These are phyloP conservation scores for Tetragonia tetragonoides DNA, from an alignment of 148 eudicot species.

Conservation along the genomic window DNA sequence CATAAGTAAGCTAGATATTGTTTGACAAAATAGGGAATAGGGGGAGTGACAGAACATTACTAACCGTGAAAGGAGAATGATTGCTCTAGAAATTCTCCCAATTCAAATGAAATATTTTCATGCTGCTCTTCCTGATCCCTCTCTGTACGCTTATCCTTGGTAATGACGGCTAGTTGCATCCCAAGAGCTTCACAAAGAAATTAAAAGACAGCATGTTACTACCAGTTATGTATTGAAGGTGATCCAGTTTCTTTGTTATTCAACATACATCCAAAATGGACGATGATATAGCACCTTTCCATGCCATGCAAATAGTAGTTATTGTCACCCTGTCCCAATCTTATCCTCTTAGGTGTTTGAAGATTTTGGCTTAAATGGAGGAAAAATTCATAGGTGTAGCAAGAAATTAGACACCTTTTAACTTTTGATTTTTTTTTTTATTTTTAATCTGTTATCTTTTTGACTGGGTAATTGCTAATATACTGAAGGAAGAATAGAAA, in stretches of 20 bases:
- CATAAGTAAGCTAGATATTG: slow-evolving; percentile 7
- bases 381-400: neutral
- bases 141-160: slow-evolving; percentile 33
- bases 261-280: neutral
- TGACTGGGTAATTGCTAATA: neutral
- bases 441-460: neutral
- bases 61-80: slow-evolving; percentile 82
- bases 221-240: neutral
- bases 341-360: neutral
- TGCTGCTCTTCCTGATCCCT: slow-evolving; percentile 32
- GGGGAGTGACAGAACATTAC: slow-evolving; percentile 11
- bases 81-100: slow-evolving; percentile 62
- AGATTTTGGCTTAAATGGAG: neutral
- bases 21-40: neutral
- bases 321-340: too few species aligned
- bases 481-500: slow-evolving; percentile 7
- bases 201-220: slow-evolving; percentile 2
- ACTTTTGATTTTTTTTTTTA: neutral
- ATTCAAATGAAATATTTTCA: slow-evolving; percentile 38
- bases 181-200: slow-evolving; percentile 58
- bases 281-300: too few species aligned
- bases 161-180: slow-evolving; percentile 57
- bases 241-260: neutral
- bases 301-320: too few species aligned
- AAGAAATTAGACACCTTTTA: neutral